A percentile compares a stretch with the other conserved stretches of the same genome.
phyloP scores from a whole-genome alignment of 805 yeast genomes.

The Metschnikowia noctiluminum region DNA sequence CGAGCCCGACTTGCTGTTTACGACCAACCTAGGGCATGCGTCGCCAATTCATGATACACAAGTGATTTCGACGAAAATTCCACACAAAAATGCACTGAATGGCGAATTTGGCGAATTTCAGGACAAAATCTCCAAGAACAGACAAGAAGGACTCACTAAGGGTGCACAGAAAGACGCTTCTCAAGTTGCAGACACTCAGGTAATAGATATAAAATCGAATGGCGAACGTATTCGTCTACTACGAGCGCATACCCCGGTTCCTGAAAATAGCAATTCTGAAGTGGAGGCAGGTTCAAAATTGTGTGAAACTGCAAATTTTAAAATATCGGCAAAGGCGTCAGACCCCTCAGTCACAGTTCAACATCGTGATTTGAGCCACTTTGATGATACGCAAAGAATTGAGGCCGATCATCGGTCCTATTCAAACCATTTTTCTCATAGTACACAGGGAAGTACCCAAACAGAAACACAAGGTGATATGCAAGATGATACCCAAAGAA shows the following conservation, averaged over 20 bases:
- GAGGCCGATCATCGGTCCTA: neutral
- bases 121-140: neutral
- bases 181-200: neutral
- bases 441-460: neutral
- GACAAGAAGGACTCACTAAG: neutral
- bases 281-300: too few species aligned
- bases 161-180: neutral
- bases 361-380: too few species aligned
- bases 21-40: neutral
- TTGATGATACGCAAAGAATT: neutral
- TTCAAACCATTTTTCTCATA: too few species aligned
- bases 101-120: neutral
- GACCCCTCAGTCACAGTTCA: too few species aligned
- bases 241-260: neutral
- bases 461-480: too few species aligned
- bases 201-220: neutral
- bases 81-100: neutral
- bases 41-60: conserved; percentile 2
- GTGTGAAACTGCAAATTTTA: too few species aligned
- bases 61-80: neutral
- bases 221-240: neutral
- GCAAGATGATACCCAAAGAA: too few species aligned
- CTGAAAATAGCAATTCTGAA: too few species aligned
- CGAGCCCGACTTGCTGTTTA: conserved; percentile 3
- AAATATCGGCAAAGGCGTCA: too few species aligned